Percentiles rank a stretch among this genome's conserved stretches.
Conservation (phyloP, 352 stramenopile genomes). For the Phytophthora pluvialis region DNA sequence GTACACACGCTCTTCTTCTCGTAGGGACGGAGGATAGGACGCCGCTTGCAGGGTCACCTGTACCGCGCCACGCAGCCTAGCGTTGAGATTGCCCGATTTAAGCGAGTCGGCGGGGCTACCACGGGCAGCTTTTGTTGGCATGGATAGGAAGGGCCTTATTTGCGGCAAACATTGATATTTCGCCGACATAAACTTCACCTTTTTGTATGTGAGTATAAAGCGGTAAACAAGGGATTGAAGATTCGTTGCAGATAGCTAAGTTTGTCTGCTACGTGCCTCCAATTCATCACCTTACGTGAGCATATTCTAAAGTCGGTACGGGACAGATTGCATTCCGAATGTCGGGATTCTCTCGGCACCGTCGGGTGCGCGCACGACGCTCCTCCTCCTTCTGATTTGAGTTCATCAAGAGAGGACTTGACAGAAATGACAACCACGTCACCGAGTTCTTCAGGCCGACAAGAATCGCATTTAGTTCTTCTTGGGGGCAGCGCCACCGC, state of each 20-base stretch:
- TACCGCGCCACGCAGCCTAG: not conserved
- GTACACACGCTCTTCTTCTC: slow-evolving; percentile 93
- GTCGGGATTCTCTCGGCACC: slow-evolving; percentile 29
- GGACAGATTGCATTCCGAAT: slow-evolving; percentile 10
- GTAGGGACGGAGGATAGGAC: slow-evolving; percentile 15
- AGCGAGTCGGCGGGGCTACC: not conserved
- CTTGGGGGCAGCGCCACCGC: slow-evolving; percentile 75
- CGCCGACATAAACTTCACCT: too few relatives aligned
- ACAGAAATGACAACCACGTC: slow-evolving; percentile 17
- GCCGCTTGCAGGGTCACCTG: not conserved
- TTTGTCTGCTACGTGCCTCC: slow-evolving; percentile 13
- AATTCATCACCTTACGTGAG: slow-evolving; percentile 21
- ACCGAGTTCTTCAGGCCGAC: slow-evolving; percentile 16
- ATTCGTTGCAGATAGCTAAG: slow-evolving; percentile 30
- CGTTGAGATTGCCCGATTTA: not conserved
- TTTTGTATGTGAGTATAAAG: too few relatives aligned
- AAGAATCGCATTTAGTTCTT: slow-evolving; percentile 60
- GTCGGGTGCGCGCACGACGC: not conserved
- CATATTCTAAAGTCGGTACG: slow-evolving; percentile 29
- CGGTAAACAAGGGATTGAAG: too few relatives aligned
- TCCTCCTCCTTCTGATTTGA: slow-evolving; percentile 1
- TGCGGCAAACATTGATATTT: too few relatives aligned
- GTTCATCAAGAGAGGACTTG: not conserved
- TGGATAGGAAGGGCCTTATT: not conserved
- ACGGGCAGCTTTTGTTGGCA: slow-evolving; percentile 10